Evolutionary conservation across 2,329 filamentous ascomycete species (phyloP).

Genomic region (Penicillium brevicompactum): DNA sequence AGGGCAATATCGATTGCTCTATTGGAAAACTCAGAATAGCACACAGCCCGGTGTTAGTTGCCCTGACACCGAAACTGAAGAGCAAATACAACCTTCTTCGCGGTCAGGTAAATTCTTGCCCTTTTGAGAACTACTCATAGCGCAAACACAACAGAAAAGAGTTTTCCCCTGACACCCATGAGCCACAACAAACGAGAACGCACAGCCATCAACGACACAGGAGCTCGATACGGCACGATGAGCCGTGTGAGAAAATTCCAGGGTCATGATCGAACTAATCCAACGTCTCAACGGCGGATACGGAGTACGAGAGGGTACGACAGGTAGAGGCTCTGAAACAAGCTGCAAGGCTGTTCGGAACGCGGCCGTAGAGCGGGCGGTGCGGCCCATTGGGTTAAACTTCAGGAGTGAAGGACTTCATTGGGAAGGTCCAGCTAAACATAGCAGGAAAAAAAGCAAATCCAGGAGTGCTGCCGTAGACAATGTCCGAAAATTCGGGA

Average conservation of each 20-base stretch:
- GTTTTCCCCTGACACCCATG: not conserved
- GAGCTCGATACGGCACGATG: not conserved
- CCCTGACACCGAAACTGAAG: no score
- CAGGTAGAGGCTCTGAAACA: not conserved
- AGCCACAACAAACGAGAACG: not conserved
- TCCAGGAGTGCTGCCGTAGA: not conserved
- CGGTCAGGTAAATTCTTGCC: no score
- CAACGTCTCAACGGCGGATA: not conserved
- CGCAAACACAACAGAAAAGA: no score
- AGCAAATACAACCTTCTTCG: no score
- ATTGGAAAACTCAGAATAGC: no score
- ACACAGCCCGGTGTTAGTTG: no score
- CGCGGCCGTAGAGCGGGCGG: not conserved
- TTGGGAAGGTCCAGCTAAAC: not conserved
- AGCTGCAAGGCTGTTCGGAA: not conserved
- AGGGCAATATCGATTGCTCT: no score
- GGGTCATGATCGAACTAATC: not conserved
- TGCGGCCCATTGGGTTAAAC: not conserved
- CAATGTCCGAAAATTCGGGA: not conserved
- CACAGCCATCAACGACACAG: not conserved
- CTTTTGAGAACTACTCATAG: no score
- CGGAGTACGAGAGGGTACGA: not conserved
- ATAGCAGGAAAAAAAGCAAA: not conserved
- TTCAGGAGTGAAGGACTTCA: no score
- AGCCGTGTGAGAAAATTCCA: not conserved